A percentile compares a stretch with the other conserved stretches of the same genome.
phyloP scores from a whole-genome alignment of 1,284 basidiomycete species.

The Ceratobasidium theobromae region DNA sequence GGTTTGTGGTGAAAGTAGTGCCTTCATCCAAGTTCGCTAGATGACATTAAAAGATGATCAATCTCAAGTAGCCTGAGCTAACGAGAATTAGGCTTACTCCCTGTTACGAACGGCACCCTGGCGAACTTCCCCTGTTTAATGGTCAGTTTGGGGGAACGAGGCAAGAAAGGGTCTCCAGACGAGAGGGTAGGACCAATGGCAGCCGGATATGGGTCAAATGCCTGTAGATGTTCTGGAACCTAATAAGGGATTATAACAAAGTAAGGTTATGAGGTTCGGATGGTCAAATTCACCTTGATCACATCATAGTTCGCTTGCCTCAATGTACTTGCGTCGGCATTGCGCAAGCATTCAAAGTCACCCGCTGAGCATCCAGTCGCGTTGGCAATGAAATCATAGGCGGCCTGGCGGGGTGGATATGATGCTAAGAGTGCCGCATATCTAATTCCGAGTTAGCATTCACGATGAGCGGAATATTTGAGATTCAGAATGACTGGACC shows the following conservation, averaged over 20 bases:
- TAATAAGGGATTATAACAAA: neutral
- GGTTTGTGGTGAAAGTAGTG: slow-evolving; percentile 32
- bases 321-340: slow-evolving; percentile 1
- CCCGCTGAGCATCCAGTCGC: slow-evolving; percentile 11
- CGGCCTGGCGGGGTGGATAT: slow-evolving; percentile 18
- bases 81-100: slow-evolving; percentile 35
- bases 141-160: neutral
- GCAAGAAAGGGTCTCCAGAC: slow-evolving; percentile 8
- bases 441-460: neutral
- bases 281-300: slow-evolving; percentile 11
- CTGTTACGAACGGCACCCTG: slow-evolving; percentile 45
- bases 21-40: slow-evolving; percentile 37
- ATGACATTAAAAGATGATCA: neutral
- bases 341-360: slow-evolving; percentile 19
- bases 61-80: neutral
- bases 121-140: slow-evolving; percentile 39
- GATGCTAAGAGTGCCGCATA: slow-evolving; percentile 9
- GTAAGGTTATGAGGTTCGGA: neutral
- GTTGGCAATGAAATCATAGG: slow-evolving; percentile 22
- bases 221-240: slow-evolving; percentile 2
- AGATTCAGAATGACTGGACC: neutral
- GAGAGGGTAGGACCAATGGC: slow-evolving; percentile 17
- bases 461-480: neutral
- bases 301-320: slow-evolving; percentile 25
- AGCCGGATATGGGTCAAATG: slow-evolving; percentile 16